These are phyloP conservation scores for Helminthosporium solani DNA, from an alignment of 2,329 filamentous ascomycete genomes.

Conservation along the genomic window DNA sequence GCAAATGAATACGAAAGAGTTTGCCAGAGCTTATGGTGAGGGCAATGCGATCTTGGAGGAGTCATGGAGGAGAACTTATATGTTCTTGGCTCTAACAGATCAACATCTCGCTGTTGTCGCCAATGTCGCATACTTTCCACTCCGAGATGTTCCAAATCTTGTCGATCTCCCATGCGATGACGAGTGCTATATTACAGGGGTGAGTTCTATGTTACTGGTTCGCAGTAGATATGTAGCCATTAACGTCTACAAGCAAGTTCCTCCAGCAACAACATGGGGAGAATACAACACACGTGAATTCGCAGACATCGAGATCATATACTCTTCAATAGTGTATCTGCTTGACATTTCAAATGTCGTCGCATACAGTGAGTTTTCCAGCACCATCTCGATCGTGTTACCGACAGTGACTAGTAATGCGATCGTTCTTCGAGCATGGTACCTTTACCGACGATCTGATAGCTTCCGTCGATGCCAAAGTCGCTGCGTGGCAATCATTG, in stretches of 20 bases:
- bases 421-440: slow-evolving; percentile 30
- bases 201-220: slow-evolving; percentile 19
- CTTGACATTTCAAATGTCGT: slow-evolving; percentile 71
- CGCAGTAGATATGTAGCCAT: not conserved
- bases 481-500: slow-evolving; percentile 74
- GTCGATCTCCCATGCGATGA: slow-evolving; percentile 82
- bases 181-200: slow-evolving; percentile 55
- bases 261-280: slow-evolving; percentile 54
- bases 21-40: slow-evolving; percentile 62
- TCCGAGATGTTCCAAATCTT: slow-evolving; percentile 64
- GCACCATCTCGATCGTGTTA: too few relatives aligned
- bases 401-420: slow-evolving; percentile 49
- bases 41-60: slow-evolving; percentile 72
- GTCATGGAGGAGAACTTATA: slow-evolving; percentile 85
- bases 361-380: slow-evolving; percentile 55
- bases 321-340: slow-evolving; percentile 81
- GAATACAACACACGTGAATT: slow-evolving; percentile 77
- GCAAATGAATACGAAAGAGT: slow-evolving; percentile 72
- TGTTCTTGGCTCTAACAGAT: slow-evolving; percentile 74
- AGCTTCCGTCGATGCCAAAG: slow-evolving; percentile 64
- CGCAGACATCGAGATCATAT: slow-evolving; percentile 65
- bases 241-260: slow-evolving; percentile 26
- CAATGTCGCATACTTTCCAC: slow-evolving; percentile 65
- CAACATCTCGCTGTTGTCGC: slow-evolving; percentile 79
- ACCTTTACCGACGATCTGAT: slow-evolving; percentile 54